Conservation (phyloP, 768 basidiomycete species). For the Kockovaella imperatae region DNA sequence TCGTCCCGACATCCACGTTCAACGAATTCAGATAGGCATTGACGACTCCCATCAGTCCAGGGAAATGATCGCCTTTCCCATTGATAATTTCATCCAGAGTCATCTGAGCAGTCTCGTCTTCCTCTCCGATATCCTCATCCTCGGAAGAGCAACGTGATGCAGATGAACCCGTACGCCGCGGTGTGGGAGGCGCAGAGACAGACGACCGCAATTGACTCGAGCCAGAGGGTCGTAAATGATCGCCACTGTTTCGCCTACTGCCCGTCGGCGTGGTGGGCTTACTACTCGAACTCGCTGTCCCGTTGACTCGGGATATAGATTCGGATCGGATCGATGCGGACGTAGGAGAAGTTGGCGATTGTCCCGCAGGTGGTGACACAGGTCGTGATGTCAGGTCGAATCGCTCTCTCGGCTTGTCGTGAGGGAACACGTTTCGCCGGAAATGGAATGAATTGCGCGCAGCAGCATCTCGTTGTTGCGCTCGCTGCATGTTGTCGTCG, state of each 20-base stretch:
- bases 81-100: constrained; percentile 85
- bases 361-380: constrained; percentile 33
- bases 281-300: not conserved
- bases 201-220: not conserved
- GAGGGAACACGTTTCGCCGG: constrained; percentile 72
- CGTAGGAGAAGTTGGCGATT: not conserved
- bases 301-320: not conserved
- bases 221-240: too few relatives aligned
- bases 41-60: constrained; percentile 72
- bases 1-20: constrained; percentile 60
- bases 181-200: constrained; percentile 12
- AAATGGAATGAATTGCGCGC: constrained; percentile 74
- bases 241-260: not conserved
- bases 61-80: constrained; percentile 71
- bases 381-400: constrained; percentile 34
- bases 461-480: constrained; percentile 75
- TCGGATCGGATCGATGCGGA: constrained; percentile 1
- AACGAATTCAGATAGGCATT: constrained; percentile 78
- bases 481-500: constrained; percentile 89
- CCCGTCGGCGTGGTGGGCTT: not conserved
- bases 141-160: constrained; percentile 21
- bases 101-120: constrained; percentile 88
- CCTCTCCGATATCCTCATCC: constrained; percentile 19
- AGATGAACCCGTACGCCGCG: too few relatives aligned
- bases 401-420: constrained; percentile 44